Evolutionary conservation across 2,329 filamentous ascomycete genomes (phyloP).

Genomic region (Monosporascus sp.): DNA sequence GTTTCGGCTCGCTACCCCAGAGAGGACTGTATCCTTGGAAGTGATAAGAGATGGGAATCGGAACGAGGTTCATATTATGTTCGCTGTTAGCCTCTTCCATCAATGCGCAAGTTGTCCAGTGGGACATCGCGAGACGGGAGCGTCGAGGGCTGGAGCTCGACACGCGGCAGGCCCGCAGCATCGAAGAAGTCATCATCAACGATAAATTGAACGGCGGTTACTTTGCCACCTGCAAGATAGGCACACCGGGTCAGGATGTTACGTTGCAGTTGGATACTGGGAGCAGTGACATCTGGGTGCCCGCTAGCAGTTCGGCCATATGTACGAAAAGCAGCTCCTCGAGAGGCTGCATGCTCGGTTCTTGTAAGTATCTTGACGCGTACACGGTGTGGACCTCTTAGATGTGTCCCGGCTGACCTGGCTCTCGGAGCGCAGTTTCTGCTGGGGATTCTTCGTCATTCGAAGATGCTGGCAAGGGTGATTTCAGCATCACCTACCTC

Average conservation of each 20-base stretch:
- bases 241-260: constrained; percentile 51
- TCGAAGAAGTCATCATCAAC: constrained; percentile 40
- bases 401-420: constrained; percentile 8
- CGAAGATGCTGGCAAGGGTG: constrained; percentile 31
- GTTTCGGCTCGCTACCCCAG: too few relatives aligned
- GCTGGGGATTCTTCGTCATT: constrained; percentile 41
- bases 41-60: too few relatives aligned
- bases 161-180: constrained; percentile 33
- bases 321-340: constrained; percentile 26
- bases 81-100: constrained; percentile 22
- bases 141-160: constrained; percentile 21
- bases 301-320: constrained; percentile 30
- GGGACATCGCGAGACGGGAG: constrained; percentile 38
- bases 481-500: constrained; percentile 57
- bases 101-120: constrained; percentile 37
- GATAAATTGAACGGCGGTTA: constrained; percentile 43
- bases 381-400: background rate
- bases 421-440: constrained; percentile 33
- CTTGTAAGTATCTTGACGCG: constrained; percentile 33
- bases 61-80: constrained; percentile 14
- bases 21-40: too few relatives aligned
- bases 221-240: constrained; percentile 51
- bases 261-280: constrained; percentile 59
- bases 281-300: constrained; percentile 61
- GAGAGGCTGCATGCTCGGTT: constrained; percentile 36